Evolutionary conservation across 2,329 filamentous ascomycete species (phyloP), one percentile per base, ranked within the genome.

Genomic region (Pleomassaria siparia): DNA sequence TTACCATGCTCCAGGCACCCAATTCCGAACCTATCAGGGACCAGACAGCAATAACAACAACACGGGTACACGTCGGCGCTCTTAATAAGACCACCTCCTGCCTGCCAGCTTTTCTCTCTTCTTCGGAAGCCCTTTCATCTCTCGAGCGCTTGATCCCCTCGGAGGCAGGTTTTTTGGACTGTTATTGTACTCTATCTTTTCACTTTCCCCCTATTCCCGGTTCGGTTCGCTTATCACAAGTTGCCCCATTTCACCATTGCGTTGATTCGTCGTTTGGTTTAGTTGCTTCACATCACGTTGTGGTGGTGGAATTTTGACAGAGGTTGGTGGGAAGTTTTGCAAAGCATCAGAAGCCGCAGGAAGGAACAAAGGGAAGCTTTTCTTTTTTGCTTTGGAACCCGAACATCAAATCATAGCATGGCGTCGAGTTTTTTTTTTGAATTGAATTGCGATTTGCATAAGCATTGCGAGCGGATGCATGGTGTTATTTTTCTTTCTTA

Each of bases 1-100:
- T 16, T 68, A 65, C 26, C 66, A 69, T 28, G 59, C 64, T 0
- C 65, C 65, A 12, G 66, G 65, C 6, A 68, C 65, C 2, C 62
- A 70, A 32, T 70, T 70, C 29, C 50, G 65, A 11, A 59, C 52
- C 13, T 70, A 69, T 20, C 62, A 64, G 12, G 66, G 64, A 2
- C 66, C 66, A 15, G 57, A 53, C n/a, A n/a, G n/a, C n/a, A n/a
- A n/a, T n/a, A n/a, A n/a, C n/a, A n/a, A n/a, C n/a, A n/a, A n/a
- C 12, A 55, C 60, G 24, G 46, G 51, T 32, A 16, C 26, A 10
- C 56, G 60, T 41, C 48, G 62, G 10, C 57, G 63, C 12, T 61
- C 61, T 15, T 49, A 50, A 21, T 40, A 40, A 6, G 16, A 18
- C 26, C n/a, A 7, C 32, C 8, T 7, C n/a, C 15, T 30, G 15